phyloP scores from a whole-genome alignment of 306 rosid genomes.

The Begonia peltatifolia region DNA sequence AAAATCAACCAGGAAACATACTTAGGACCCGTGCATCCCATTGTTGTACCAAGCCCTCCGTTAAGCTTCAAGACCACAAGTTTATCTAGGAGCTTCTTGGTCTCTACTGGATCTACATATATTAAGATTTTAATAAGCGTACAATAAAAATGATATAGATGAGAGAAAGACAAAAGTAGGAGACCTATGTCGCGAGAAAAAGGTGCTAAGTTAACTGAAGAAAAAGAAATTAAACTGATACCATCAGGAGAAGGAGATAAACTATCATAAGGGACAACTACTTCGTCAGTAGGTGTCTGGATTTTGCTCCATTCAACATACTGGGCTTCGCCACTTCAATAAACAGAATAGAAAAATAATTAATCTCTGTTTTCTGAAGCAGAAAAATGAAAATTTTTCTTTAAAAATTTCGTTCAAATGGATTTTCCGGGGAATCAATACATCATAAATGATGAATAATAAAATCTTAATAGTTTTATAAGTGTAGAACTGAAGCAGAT shows the following conservation, averaged over 20 bases:
- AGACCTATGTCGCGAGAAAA: too few species aligned
- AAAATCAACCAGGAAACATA: slow-evolving; percentile 14
- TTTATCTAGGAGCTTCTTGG: slow-evolving; percentile 71
- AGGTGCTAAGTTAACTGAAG: too few species aligned
- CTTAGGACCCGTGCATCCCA: slow-evolving; percentile 98
- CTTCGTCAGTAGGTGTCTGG: slow-evolving; percentile 92
- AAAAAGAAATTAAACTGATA: slow-evolving; percentile 5
- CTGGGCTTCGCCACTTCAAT: slow-evolving; percentile 73
- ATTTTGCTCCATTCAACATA: slow-evolving; percentile 97
- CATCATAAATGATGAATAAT: too few species aligned
- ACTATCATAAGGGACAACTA: slow-evolving; percentile 82
- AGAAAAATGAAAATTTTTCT: background rate
- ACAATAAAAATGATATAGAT: background rate
- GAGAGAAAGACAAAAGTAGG: too few species aligned
- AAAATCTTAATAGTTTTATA: too few species aligned
- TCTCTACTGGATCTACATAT: slow-evolving; percentile 45
- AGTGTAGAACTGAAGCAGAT: too few species aligned
- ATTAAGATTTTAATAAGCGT: slow-evolving; percentile 7
- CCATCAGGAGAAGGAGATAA: slow-evolving; percentile 65
- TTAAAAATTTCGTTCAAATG: too few species aligned
- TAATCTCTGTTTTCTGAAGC: background rate
- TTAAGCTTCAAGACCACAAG: slow-evolving; percentile 95
- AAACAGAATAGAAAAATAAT: background rate
- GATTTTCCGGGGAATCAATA: too few species aligned
- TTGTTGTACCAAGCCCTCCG: slow-evolving; percentile 93